These are phyloP conservation scores for Neurospora sp. DNA, from an alignment of 495 filamentous ascomycete genomes.

Conservation along the genomic window DNA sequence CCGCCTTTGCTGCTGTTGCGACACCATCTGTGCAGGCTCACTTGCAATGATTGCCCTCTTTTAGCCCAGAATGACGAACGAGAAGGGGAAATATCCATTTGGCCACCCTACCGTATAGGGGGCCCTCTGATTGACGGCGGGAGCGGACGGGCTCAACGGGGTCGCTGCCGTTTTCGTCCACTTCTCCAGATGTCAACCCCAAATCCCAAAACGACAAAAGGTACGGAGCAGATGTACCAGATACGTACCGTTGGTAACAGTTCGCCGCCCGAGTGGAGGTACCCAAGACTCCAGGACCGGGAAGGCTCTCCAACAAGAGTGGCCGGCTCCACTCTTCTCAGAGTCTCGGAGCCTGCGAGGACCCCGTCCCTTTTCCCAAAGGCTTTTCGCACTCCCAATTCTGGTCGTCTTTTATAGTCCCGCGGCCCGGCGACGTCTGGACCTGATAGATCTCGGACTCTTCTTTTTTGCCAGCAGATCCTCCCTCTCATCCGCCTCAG, in stretches of 20 bases:
- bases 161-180: neutral
- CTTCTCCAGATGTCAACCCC: neutral
- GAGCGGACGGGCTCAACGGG: neutral
- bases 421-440: neutral
- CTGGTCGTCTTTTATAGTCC: neutral
- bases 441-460: neutral
- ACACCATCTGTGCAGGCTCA: neutral
- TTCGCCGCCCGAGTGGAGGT: neutral
- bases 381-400: neutral
- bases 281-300: neutral
- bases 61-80: neutral
- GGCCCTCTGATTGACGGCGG: neutral
- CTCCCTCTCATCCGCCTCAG: neutral
- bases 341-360: constrained; percentile 14
- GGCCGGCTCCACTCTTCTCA: neutral
- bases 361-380: constrained; percentile 6
- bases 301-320: neutral
- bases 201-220: neutral
- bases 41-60: neutral
- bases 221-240: neutral
- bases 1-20: neutral
- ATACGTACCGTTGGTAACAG: neutral
- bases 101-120: neutral
- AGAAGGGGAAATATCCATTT: neutral
- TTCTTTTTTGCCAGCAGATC: neutral